Base-by-base conservation (phyloP, 805 yeast species). In the Yarrowia alimentaria region DNA sequence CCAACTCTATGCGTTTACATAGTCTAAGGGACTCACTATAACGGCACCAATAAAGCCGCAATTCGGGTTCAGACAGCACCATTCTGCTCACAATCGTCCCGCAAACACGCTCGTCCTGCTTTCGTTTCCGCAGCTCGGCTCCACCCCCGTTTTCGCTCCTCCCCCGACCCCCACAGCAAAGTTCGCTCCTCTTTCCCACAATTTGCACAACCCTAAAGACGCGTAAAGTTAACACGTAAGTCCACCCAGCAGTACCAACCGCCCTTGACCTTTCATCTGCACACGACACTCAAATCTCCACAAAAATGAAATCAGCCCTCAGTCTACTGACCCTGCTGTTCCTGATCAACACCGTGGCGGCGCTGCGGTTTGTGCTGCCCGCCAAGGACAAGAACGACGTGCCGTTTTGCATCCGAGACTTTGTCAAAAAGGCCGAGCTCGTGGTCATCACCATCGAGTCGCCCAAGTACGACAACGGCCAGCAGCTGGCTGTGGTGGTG, bases 361-460 rank as follows among this genome's bases (percentile, higher is more conserved):
- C 67, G 10, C 58, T 67, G 22, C 57, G 57, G 37, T 65, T 67
- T 56, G 53, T 56, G 29, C 61, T 67, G 18, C 65, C 63, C 12
- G 69, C 70, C 14, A 29, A 53, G 26, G 55, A 61, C 18, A 51
- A 53, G 20, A 63, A 64, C 30, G 48, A 56, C 17, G 55, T 55
- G 28, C 90, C 91, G 28, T 78, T 83, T 53, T 93, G 99, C 73
- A 77, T 93, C 57, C 85, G 99, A 66, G 97, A 93, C 66, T 91
- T 91, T 64, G 94, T 86, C 51, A 71, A 77, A 42, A 85, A 80
- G 58, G 90, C 88, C 53, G 91, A 87, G 64, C 69, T 90, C 58
- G 98, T 91, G 20, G 96, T 91, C 37, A 85, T 90, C 53, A 83
- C 82, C 57, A 77, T 88, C 60, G 76, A 79, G 54, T 77, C 95